Evolutionary conservation across 2,329 filamentous ascomycete genomes (phyloP).

Genomic region (Akanthomyces uredinophilus): DNA sequence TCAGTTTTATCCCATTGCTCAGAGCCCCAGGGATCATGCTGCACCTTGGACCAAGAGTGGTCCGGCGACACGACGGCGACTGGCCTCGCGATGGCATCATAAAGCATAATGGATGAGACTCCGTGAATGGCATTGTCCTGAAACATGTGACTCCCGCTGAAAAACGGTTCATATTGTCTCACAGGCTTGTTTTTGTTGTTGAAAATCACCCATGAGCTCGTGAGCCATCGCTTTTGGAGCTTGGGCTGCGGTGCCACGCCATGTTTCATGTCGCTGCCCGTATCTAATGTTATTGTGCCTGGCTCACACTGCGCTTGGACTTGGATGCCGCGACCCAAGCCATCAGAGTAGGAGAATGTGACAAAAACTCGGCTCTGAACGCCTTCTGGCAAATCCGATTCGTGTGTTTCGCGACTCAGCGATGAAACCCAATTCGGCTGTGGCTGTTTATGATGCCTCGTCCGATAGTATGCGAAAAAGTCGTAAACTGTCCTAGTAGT

Average conservation of each 20-base stretch:
- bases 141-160: conserved; percentile 17
- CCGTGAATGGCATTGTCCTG: conserved; percentile 11
- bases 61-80: conserved; percentile 19
- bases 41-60: conserved; percentile 20
- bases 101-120: conserved; percentile 9
- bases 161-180: conserved; percentile 20
- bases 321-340: conserved; percentile 11
- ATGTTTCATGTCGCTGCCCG: too few species aligned
- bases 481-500: conserved; percentile 7
- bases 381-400: not conserved
- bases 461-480: conserved; percentile 12
- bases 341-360: conserved; percentile 10
- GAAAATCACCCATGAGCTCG: conserved; percentile 19
- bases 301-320: conserved; percentile 12
- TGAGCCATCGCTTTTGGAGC: conserved; percentile 17
- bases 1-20: conserved; percentile 14
- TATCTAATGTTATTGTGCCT: not conserved
- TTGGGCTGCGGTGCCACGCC: not conserved
- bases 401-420: conserved; percentile 5
- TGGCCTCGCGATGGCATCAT: conserved; percentile 16
- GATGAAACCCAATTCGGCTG: conserved; percentile 12
- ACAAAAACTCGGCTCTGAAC: conserved; percentile 2
- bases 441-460: not conserved
- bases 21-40: conserved; percentile 12
- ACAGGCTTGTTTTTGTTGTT: conserved; percentile 22